phyloP scores from a whole-genome alignment of 2,329 filamentous ascomycete species.

The Alternaria brassicicola region DNA sequence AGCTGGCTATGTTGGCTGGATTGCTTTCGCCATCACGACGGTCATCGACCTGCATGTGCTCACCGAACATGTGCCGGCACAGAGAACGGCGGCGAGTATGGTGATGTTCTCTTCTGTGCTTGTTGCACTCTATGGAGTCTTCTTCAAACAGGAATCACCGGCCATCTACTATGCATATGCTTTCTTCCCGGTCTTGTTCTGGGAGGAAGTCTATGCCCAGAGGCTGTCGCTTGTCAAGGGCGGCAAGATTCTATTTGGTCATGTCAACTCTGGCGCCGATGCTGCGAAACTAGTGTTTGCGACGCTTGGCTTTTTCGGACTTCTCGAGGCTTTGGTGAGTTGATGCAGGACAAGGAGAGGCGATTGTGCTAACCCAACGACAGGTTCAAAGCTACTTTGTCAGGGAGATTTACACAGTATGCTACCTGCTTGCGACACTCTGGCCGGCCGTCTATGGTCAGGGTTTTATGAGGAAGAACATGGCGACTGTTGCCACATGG shows the following conservation, averaged over 20 bases:
- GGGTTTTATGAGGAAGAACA: constrained; percentile 72
- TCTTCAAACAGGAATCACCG: constrained; percentile 80
- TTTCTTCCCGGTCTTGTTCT: constrained; percentile 91
- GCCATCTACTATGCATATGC: constrained; percentile 88
- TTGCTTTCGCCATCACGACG: constrained; percentile 86
- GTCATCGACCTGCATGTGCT: constrained; percentile 89
- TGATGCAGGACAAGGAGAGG: neutral
- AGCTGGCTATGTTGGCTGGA: constrained; percentile 91
- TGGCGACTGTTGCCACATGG: constrained; percentile 72
- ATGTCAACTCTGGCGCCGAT: constrained; percentile 67
- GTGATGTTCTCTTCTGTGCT: constrained; percentile 76
- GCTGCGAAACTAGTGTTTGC: constrained; percentile 68
- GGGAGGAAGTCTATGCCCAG: constrained; percentile 90
- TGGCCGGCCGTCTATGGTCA: constrained; percentile 81
- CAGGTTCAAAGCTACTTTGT: constrained; percentile 92
- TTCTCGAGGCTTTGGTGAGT: constrained; percentile 74
- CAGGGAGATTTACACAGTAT: constrained; percentile 81
- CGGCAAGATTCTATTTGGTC: constrained; percentile 69
- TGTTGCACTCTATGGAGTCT: constrained; percentile 76
- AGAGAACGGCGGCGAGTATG: constrained; percentile 65
- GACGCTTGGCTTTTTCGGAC: constrained; percentile 68
- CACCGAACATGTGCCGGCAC: constrained; percentile 68
- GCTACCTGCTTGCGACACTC: constrained; percentile 75
- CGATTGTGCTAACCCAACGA: constrained; percentile 2
- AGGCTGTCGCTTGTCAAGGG: constrained; percentile 73